phyloP scores from a whole-genome alignment of 2,329 filamentous ascomycete genomes.

The Raffaelea ambrosiae region DNA sequence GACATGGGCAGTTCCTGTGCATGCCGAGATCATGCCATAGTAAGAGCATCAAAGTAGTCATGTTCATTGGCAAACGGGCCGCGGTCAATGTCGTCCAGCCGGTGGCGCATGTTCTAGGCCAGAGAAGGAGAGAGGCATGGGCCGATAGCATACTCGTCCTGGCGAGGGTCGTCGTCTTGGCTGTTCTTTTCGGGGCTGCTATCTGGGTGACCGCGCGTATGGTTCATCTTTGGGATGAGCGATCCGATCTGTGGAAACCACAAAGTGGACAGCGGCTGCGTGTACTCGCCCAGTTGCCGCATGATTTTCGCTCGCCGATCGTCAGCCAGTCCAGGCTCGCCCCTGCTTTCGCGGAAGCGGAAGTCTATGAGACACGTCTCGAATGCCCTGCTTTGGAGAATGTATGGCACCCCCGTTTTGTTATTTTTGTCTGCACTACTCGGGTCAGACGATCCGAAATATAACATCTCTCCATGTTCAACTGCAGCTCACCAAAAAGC shows the following conservation, averaged over 20 bases:
- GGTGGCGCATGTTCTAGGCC: background rate
- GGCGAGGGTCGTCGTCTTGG: background rate
- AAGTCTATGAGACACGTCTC: background rate
- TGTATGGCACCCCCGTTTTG: conserved; percentile 1
- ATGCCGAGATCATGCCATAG: background rate
- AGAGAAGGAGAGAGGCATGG: background rate
- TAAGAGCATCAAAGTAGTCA: background rate
- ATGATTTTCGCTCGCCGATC: background rate
- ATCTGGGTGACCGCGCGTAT: too few species aligned
- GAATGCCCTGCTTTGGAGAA: background rate
- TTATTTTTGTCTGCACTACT: background rate
- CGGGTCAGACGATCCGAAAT: too few species aligned
- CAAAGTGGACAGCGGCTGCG: background rate
- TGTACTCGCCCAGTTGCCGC: background rate
- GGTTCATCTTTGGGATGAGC: background rate
- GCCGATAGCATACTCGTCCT: background rate
- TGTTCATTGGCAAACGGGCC: background rate
- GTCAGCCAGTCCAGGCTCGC: background rate
- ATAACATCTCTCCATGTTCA: too few species aligned
- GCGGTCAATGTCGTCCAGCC: background rate
- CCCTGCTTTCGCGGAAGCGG: background rate
- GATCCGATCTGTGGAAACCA: conserved; percentile 2
- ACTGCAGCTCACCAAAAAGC: background rate
- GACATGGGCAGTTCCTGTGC: conserved; percentile 1
- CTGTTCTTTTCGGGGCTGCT: background rate